These are phyloP conservation scores for Hirschioporus abietinus DNA, from an alignment of 768 basidiomycete genomes.

Conservation along the genomic window DNA sequence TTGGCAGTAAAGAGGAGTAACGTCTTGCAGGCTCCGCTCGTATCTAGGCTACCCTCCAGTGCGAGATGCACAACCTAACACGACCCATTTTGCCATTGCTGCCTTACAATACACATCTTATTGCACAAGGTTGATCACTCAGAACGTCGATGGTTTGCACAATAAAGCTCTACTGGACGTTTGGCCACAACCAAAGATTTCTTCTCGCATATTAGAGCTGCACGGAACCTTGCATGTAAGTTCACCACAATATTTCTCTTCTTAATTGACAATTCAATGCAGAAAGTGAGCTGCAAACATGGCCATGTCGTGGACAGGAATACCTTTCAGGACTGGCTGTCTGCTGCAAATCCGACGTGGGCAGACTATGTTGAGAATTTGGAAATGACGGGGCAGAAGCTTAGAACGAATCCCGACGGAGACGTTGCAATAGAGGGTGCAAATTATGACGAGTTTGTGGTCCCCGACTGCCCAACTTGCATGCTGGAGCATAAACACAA, in stretches of 20 bases:
- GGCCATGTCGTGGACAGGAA: slow-evolving; percentile 66
- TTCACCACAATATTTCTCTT: slow-evolving; percentile 5
- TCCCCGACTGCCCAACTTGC: slow-evolving; percentile 76
- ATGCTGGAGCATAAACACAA: slow-evolving; percentile 49
- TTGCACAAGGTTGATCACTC: slow-evolving; percentile 67
- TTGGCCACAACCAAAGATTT: slow-evolving; percentile 30
- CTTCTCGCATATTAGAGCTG: slow-evolving; percentile 63
- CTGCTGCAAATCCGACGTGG: slow-evolving; percentile 75
- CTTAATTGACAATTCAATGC: slow-evolving; percentile 3
- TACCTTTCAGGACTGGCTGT: slow-evolving; percentile 70
- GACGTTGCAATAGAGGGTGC: slow-evolving; percentile 84
- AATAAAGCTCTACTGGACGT: slow-evolving; percentile 62
- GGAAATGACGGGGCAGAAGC: slow-evolving; percentile 49
- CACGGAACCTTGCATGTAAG: slow-evolving; percentile 84
- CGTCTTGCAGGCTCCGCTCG: slow-evolving; percentile 50
- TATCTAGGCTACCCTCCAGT: slow-evolving; percentile 87
- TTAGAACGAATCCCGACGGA: slow-evolving; percentile 88
- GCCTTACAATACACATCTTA: slow-evolving; percentile 69
- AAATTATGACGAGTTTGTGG: slow-evolving; percentile 68
- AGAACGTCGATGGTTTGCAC: slow-evolving; percentile 90
- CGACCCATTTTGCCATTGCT: slow-evolving; percentile 83
- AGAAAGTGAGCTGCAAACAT: slow-evolving; percentile 74
- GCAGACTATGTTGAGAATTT: slow-evolving; percentile 52
- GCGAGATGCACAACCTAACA: slow-evolving; percentile 77
- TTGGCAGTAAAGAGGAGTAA: slow-evolving; percentile 3